These are phyloP conservation scores for Aspergillus ochraceoroseus DNA, from an alignment of 2,329 filamentous ascomycete genomes.

Conservation along the genomic window DNA sequence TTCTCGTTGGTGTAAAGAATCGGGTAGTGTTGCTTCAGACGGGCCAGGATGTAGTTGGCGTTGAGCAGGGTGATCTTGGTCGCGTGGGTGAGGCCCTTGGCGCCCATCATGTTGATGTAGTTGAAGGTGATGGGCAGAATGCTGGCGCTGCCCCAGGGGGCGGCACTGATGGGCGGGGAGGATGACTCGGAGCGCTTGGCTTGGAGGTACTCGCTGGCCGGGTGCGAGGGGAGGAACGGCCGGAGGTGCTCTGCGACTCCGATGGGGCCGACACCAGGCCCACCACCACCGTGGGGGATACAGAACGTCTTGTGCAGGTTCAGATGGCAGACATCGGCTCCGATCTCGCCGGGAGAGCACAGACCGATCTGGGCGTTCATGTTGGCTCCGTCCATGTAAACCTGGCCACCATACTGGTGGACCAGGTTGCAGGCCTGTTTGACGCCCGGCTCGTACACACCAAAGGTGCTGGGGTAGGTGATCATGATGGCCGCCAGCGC, in stretches of 20 bases:
- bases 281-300: slow-evolving; percentile 92
- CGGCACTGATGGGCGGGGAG: slow-evolving; percentile 67
- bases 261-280: slow-evolving; percentile 89
- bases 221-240: slow-evolving; percentile 69
- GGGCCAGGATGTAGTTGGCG: slow-evolving; percentile 91
- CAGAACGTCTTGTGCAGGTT: slow-evolving; percentile 99
- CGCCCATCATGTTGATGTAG: slow-evolving; percentile 92
- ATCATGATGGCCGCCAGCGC: slow-evolving; percentile 92
- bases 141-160: slow-evolving; percentile 80
- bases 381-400: slow-evolving; percentile 98
- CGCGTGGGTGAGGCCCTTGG: slow-evolving; percentile 74
- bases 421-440: slow-evolving; percentile 81
- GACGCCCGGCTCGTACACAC: slow-evolving; percentile 86
- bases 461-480: slow-evolving; percentile 92
- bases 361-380: slow-evolving; percentile 98
- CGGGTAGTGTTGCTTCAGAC: slow-evolving; percentile 76
- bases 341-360: slow-evolving; percentile 90
- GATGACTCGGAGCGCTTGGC: slow-evolving; percentile 45
- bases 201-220: slow-evolving; percentile 50
- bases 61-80: slow-evolving; percentile 92
- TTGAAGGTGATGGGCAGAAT: slow-evolving; percentile 93
- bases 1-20: slow-evolving; percentile 92
- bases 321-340: slow-evolving; percentile 92
- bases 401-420: slow-evolving; percentile 81
- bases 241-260: slow-evolving; percentile 79